These are phyloP conservation scores for Lasiosphaeria ovina DNA, from an alignment of 495 filamentous ascomycete species.

Conservation along the genomic window DNA sequence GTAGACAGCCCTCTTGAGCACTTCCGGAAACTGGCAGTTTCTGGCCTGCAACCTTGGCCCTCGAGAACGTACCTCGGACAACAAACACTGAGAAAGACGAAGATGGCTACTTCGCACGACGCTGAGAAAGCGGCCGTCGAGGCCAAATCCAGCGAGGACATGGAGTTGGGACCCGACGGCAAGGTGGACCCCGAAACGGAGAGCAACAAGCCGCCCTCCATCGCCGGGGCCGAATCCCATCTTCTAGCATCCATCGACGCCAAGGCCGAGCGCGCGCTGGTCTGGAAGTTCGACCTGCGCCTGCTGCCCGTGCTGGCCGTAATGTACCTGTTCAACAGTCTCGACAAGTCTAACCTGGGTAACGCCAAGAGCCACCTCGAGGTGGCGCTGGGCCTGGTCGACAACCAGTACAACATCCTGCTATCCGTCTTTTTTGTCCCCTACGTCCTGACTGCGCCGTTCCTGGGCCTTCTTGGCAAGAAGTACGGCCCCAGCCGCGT, in stretches of 20 bases:
- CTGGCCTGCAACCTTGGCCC: too few species aligned
- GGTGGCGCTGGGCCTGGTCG: constrained; percentile 47
- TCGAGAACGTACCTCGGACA: too few species aligned
- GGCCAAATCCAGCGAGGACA: too few species aligned
- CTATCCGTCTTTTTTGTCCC: constrained; percentile 77
- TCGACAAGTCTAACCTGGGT: constrained; percentile 67
- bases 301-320: constrained; percentile 61
- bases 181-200: neutral
- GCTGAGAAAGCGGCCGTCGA: too few species aligned
- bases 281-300: constrained; percentile 63
- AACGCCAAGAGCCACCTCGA: constrained; percentile 64
- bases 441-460: constrained; percentile 67
- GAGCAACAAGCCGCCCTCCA: neutral
- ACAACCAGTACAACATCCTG: constrained; percentile 68
- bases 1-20: neutral
- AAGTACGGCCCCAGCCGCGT: constrained; percentile 61
- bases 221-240: neutral
- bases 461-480: constrained; percentile 66
- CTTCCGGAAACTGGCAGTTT: neutral
- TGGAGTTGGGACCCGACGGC: too few species aligned
- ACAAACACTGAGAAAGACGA: too few species aligned
- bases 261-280: constrained; percentile 57
- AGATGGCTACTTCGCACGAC: too few species aligned
- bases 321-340: constrained; percentile 60
- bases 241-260: constrained; percentile 31